Base-by-base conservation (phyloP, 2,329 filamentous ascomycete genomes). In the Pseudocercospora crystallina region DNA sequence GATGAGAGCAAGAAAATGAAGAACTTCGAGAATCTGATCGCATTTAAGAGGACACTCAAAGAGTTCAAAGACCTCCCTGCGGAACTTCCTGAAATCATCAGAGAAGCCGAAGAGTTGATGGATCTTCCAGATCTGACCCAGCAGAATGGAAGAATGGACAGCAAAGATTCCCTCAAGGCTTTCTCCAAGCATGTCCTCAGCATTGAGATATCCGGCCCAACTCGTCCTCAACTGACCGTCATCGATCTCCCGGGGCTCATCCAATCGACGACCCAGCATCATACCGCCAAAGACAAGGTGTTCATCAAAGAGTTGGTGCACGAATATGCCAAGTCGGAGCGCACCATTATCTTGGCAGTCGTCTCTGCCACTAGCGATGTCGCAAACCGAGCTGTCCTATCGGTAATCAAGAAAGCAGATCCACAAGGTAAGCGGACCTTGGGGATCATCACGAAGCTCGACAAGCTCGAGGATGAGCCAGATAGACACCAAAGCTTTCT, bases 361-460 rank as follows among this genome's bases (percentile, higher is more conserved):
- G 61, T 75, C 5, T 68, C 64, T 3, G 72, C 72, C 0, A 70
- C 69, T 54, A 70, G 69, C 11, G 74, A 82, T 36, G 72, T 76
- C 56, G 79, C 79, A 5, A 79, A 82, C 30, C 84, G 88, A 59
- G 69, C 75, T 8, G 76, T 87, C 4, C 67, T 81, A 0, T 72
- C 78, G 10, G 76, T 74, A 10, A 74, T 72, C 2, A 67, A 70
- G 13, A 59, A 68, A 36, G 73, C 80, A 29, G 79, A 83, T 54
- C 66, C 68, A 1, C 57, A 69, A 1, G 69, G 71, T 11, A 54
- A 65, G 2, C 74, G 80, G 2, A 84, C 80, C 0, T 65, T 84
- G 0, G 78, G 80, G 0, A 75, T 84, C 48, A 75, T 84, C 47
- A 84, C 80, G 0, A 83, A 83, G 58, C 77, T 78, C 0, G 80